These are phyloP conservation scores for Clonostachys chloroleuca DNA, from an alignment of 2,329 filamentous ascomycete species.

Conservation along the genomic window DNA sequence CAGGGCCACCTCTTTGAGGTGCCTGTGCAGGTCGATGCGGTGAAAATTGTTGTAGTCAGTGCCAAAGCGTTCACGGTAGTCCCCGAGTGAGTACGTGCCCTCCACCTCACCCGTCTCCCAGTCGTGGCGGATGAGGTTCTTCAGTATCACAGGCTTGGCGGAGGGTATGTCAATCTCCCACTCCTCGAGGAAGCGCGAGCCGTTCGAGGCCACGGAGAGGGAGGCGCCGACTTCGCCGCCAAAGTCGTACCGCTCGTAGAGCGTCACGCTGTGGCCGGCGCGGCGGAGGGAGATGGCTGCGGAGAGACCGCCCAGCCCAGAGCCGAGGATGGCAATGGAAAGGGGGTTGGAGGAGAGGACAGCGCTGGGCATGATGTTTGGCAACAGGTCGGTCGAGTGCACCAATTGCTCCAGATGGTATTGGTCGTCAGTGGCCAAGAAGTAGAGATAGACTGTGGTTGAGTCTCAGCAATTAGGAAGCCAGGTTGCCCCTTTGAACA, in stretches of 20 bases:
- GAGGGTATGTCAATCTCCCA: conserved; percentile 27
- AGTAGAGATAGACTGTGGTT: too few species aligned
- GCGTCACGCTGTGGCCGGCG: conserved; percentile 37
- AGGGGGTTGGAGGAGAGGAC: neutral
- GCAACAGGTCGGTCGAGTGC: too few species aligned
- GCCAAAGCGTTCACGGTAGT: conserved; percentile 59
- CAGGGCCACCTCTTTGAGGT: conserved; percentile 51
- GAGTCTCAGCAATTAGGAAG: too few species aligned
- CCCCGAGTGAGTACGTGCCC: conserved; percentile 52
- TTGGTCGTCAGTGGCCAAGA: too few species aligned
- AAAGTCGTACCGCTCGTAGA: conserved; percentile 60
- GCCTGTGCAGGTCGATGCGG: conserved; percentile 56
- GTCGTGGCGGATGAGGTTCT: conserved; percentile 49
- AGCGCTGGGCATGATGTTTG: too few species aligned
- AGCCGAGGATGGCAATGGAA: conserved; percentile 26
- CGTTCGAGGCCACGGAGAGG: conserved; percentile 22
- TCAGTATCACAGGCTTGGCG: conserved; percentile 38
- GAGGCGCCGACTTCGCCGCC: conserved; percentile 38
- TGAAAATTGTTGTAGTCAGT: conserved; percentile 62
- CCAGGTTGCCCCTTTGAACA: too few species aligned
- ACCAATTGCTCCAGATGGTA: too few species aligned
- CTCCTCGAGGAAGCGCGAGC: conserved; percentile 11
- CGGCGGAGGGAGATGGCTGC: conserved; percentile 32
- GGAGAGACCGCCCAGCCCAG: conserved; percentile 31
- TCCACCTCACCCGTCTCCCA: conserved; percentile 54